Percentiles rank a stretch among this genome's conserved stretches.
Evolutionary conservation across 768 basidiomycete genomes (phyloP).

Genomic region (Dictyophora rubrovolvata): DNA sequence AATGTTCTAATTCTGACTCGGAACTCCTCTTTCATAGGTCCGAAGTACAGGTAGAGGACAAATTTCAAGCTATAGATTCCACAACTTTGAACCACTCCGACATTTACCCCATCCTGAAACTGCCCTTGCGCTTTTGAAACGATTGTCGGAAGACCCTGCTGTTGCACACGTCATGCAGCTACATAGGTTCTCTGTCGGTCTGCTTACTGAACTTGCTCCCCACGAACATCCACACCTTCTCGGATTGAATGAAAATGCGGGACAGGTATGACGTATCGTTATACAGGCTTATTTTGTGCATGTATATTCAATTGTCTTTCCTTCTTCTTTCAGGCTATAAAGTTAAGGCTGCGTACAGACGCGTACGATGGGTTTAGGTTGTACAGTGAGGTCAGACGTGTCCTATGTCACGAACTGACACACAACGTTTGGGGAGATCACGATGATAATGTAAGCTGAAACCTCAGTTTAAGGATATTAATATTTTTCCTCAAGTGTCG

Average conservation of each 20-base stretch:
- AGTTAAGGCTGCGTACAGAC: constrained; percentile 60
- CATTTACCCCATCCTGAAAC: constrained; percentile 56
- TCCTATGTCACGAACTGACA: constrained; percentile 68
- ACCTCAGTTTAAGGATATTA: not conserved
- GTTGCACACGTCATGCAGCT: constrained; percentile 61
- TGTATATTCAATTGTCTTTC: not conserved
- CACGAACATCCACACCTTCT: constrained; percentile 62
- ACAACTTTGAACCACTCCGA: constrained; percentile 47
- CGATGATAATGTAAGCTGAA: constrained; percentile 51
- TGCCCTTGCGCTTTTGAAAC: constrained; percentile 44
- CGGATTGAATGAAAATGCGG: constrained; percentile 56
- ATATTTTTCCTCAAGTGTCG: not conserved
- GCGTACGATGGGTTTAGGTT: constrained; percentile 60
- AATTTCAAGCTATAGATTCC: constrained; percentile 47
- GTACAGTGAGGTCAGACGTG: constrained; percentile 54
- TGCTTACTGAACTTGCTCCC: constrained; percentile 69
- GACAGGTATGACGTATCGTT: constrained; percentile 20
- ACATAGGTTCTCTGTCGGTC: constrained; percentile 57
- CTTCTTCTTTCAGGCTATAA: constrained; percentile 35
- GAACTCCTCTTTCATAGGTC: constrained; percentile 24
- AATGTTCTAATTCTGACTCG: not conserved
- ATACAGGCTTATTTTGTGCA: not conserved
- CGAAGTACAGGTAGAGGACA: constrained; percentile 41
- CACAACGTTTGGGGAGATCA: constrained; percentile 71
- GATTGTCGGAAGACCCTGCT: constrained; percentile 59